These are phyloP conservation scores for Chaetomium globosum DNA, from an alignment of 2,329 filamentous ascomycete genomes.

Conservation along the genomic window DNA sequence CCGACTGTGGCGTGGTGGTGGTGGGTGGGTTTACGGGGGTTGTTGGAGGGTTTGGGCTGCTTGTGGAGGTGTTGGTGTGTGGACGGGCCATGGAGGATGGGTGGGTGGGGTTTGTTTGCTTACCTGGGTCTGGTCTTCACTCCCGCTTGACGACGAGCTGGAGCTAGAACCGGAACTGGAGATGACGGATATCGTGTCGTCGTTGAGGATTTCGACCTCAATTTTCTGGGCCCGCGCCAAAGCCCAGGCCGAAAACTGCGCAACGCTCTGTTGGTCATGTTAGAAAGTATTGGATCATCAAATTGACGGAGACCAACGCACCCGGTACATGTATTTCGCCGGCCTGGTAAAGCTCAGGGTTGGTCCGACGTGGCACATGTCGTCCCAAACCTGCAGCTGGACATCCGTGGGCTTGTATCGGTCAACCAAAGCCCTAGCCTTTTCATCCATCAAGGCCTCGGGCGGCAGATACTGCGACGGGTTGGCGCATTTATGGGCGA, in stretches of 20 bases:
- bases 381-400: constrained; percentile 94
- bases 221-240: constrained; percentile 79
- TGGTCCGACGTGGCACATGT: constrained; percentile 87
- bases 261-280: constrained; percentile 57
- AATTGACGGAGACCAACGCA: not conserved
- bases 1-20: constrained; percentile 55
- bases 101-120: not conserved
- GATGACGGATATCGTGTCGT: constrained; percentile 75
- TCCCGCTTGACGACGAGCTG: constrained; percentile 36
- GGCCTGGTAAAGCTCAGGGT: constrained; percentile 96
- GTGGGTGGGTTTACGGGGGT: constrained; percentile 23
- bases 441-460: constrained; percentile 63
- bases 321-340: constrained; percentile 93
- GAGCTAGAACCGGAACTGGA: constrained; percentile 50
- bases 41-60: constrained; percentile 11
- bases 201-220: constrained; percentile 78
- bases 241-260: constrained; percentile 92
- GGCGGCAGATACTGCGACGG: constrained; percentile 74
- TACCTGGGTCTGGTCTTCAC: constrained; percentile 30
- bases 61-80: constrained; percentile 25
- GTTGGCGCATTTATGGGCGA: constrained; percentile 92
- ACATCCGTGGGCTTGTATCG: constrained; percentile 84
- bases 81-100: not conserved
- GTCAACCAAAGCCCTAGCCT: constrained; percentile 60
- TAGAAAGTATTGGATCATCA: not conserved